Evolutionary conservation across 371 early-diverging fungal species (phyloP).

Genomic region (Zychaea mexicana): DNA sequence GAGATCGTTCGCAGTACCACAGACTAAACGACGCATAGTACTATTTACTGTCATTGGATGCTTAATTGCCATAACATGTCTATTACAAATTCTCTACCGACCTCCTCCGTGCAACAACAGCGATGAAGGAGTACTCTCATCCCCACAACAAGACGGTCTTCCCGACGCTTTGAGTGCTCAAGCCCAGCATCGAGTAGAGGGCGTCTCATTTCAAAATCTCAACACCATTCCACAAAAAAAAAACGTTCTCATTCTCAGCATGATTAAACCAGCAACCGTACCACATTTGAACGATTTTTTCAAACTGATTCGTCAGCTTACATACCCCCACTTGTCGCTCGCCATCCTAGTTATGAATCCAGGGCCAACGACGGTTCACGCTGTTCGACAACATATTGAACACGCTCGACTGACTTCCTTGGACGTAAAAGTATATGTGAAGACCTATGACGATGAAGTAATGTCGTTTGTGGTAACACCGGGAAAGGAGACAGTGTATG

Average conservation of each 20-base stretch:
- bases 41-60: neutral
- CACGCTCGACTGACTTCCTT: constrained; percentile 15
- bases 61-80: neutral
- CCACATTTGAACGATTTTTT: constrained; percentile 9
- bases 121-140: neutral
- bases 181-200: neutral
- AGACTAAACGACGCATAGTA: neutral
- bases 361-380: constrained; percentile 15
- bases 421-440: constrained; percentile 28
- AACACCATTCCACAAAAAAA: neutral
- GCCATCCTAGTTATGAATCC: constrained; percentile 21
- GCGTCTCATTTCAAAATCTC: constrained; percentile 14
- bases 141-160: constrained; percentile 3
- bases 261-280: constrained; percentile 11
- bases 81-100: neutral
- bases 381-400: constrained; percentile 16
- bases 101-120: neutral
- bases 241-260: constrained; percentile 10
- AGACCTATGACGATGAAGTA: constrained; percentile 25
- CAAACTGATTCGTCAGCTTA: constrained; percentile 5
- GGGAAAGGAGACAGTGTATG: constrained; percentile 32
- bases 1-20: neutral
- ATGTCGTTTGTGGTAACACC: constrained; percentile 11
- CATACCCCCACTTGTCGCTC: constrained; percentile 11
- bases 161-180: neutral